Conservation (phyloP, 1,284 basidiomycete genomes). For the Microbotryum saponariae region DNA sequence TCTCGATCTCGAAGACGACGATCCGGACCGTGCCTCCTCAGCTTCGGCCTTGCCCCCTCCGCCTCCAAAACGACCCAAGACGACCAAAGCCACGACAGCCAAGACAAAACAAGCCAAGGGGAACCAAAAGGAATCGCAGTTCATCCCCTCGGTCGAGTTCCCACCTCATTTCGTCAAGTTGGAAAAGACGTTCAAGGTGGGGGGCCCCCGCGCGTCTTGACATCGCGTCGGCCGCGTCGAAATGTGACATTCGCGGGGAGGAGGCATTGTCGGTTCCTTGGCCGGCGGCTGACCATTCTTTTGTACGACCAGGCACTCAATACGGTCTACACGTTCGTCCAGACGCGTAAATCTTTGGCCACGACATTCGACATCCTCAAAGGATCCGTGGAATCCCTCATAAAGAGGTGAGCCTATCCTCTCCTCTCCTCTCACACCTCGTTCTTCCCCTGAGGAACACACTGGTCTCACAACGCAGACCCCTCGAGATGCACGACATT, state of each 20-base stretch:
- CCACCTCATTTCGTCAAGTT: constrained; percentile 42
- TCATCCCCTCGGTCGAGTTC: constrained; percentile 34
- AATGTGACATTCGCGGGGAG: background rate
- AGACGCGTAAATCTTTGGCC: constrained; percentile 71
- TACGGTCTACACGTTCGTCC: constrained; percentile 80
- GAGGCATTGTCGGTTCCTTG: background rate
- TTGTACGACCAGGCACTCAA: constrained; percentile 60
- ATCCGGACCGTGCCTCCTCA: too few species aligned
- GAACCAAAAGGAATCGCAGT: constrained; percentile 23
- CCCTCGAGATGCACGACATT: constrained; percentile 66
- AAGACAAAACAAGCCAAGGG: background rate
- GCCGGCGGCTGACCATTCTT: background rate
- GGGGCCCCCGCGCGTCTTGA: background rate
- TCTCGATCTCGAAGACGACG: too few species aligned
- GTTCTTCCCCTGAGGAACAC: constrained; percentile 3
- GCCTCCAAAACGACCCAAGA: background rate
- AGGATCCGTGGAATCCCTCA: constrained; percentile 65
- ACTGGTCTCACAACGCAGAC: constrained; percentile 46
- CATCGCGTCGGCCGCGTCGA: background rate
- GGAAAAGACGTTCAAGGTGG: constrained; percentile 42
- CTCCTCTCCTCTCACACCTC: background rate
- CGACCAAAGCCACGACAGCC: background rate
- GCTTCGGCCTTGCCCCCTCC: too few species aligned
- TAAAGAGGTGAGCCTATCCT: constrained; percentile 54
- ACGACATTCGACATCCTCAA: constrained; percentile 70